These are phyloP conservation scores for Marasmius sp. DNA, from an alignment of 1,284 basidiomycete genomes.

Conservation along the genomic window DNA sequence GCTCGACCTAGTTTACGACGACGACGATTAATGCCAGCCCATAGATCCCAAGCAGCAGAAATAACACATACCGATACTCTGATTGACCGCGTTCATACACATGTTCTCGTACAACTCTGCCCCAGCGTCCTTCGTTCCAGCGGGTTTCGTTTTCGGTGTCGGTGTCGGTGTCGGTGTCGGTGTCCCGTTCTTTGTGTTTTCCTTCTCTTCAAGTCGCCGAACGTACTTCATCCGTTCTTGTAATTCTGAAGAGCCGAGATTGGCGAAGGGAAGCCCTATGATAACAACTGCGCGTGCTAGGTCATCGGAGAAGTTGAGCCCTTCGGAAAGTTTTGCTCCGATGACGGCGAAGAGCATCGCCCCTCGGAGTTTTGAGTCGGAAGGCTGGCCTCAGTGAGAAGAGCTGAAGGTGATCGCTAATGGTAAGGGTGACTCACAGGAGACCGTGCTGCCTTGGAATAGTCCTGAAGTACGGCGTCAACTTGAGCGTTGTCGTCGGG, in stretches of 20 bases:
- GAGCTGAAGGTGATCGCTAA: neutral
- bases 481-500: conserved; percentile 79
- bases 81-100: conserved; percentile 97
- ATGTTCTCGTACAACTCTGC: conserved; percentile 88
- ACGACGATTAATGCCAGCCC: neutral
- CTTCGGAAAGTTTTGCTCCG: conserved; percentile 95
- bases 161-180: too few relatives aligned
- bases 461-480: conserved; percentile 77
- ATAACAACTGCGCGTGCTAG: conserved; percentile 89
- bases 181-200: conserved; percentile 12
- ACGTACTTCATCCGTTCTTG: conserved; percentile 91
- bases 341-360: conserved; percentile 90
- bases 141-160: conserved; percentile 21
- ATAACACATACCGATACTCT: conserved; percentile 81
- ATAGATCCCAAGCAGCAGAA: conserved; percentile 4
- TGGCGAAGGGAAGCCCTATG: conserved; percentile 92
- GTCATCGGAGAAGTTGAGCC: conserved; percentile 92
- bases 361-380: conserved; percentile 34
- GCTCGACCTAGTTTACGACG: conserved; percentile 65
- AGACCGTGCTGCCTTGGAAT: conserved; percentile 59
- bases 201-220: conserved; percentile 51
- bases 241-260: conserved; percentile 87
- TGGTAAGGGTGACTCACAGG: conserved; percentile 27
- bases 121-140: conserved; percentile 68
- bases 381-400: neutral